Conservation (phyloP, 2,329 filamentous ascomycete species). For the Tolypocladium cylindrosporum region DNA sequence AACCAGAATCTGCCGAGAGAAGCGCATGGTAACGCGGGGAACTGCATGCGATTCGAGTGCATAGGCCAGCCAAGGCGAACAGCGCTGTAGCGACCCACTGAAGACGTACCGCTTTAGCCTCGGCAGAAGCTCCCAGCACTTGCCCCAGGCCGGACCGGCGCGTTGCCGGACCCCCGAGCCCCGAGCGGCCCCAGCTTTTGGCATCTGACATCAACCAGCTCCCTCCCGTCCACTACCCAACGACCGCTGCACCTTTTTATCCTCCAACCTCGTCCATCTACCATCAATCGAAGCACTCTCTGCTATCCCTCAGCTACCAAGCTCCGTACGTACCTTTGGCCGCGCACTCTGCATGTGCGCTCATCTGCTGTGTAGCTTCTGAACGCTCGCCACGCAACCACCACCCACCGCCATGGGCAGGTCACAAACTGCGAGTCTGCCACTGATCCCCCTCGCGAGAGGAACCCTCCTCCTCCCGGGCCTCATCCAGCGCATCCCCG, state of each 20-base stretch:
- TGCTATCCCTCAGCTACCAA: neutral
- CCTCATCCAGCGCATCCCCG: conserved; percentile 72
- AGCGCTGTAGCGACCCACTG: neutral
- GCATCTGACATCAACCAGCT: neutral
- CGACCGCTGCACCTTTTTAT: neutral
- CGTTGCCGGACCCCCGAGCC: neutral
- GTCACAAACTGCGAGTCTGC: conserved; percentile 42
- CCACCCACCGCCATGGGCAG: conserved; percentile 23
- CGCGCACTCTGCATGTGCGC: neutral
- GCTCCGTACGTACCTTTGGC: neutral
- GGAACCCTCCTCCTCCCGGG: conserved; percentile 78
- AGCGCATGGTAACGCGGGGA: neutral
- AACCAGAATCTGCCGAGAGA: neutral
- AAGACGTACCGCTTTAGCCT: conserved; percentile 7
- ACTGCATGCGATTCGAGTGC: neutral
- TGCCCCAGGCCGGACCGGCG: neutral
- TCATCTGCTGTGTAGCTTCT: neutral
- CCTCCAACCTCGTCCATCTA: neutral
- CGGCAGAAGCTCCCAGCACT: neutral
- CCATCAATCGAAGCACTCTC: neutral
- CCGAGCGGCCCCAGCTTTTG: neutral
- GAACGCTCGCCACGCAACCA: neutral
- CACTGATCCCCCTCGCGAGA: conserved; percentile 73
- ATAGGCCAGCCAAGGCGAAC: too few species aligned
- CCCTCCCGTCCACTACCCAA: neutral